These are phyloP conservation scores for Magnusiomyces sp. DNA, from an alignment of 1,139 yeast genomes.

Conservation along the genomic window DNA sequence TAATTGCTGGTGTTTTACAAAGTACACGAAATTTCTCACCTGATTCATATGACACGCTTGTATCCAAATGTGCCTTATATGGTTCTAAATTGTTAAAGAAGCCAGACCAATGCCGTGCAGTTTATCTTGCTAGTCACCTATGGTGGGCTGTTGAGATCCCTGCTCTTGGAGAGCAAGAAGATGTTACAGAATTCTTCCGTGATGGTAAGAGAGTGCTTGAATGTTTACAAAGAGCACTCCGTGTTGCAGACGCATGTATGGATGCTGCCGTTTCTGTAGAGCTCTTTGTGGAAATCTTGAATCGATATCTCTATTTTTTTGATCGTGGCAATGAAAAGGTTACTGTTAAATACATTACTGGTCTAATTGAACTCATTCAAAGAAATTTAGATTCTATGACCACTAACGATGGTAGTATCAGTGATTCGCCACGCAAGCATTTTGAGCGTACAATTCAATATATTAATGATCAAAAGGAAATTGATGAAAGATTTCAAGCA, in stretches of 20 bases:
- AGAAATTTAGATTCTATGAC: conserved; percentile 50
- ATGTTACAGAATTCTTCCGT: conserved; percentile 35
- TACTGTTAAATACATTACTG: conserved; percentile 69
- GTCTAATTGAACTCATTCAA: conserved; percentile 74
- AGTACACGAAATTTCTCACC: conserved; percentile 45
- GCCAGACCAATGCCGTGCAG: conserved; percentile 91
- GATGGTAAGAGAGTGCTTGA: conserved; percentile 59
- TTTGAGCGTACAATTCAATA: conserved; percentile 63
- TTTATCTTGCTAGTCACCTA: conserved; percentile 77
- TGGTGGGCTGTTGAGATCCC: conserved; percentile 83
- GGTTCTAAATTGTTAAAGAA: conserved; percentile 84
- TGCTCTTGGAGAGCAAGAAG: conserved; percentile 42
- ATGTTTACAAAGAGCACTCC: conserved; percentile 63
- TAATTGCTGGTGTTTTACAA: conserved; percentile 56
- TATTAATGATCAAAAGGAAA: conserved; percentile 55
- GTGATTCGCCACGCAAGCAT: conserved; percentile 40
- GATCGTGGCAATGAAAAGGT: conserved; percentile 72
- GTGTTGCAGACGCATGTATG: conserved; percentile 91
- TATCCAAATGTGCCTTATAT: conserved; percentile 76
- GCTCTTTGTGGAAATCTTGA: conserved; percentile 80
- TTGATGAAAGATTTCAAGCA: conserved; percentile 55
- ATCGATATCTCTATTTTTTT: conserved; percentile 75
- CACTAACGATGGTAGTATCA: conserved; percentile 24
- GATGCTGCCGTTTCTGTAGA: conserved; percentile 72
- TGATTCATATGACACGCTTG: conserved; percentile 70